Base-by-base conservation (phyloP, 257 asterid species). In the Mitragyna speciosa region DNA sequence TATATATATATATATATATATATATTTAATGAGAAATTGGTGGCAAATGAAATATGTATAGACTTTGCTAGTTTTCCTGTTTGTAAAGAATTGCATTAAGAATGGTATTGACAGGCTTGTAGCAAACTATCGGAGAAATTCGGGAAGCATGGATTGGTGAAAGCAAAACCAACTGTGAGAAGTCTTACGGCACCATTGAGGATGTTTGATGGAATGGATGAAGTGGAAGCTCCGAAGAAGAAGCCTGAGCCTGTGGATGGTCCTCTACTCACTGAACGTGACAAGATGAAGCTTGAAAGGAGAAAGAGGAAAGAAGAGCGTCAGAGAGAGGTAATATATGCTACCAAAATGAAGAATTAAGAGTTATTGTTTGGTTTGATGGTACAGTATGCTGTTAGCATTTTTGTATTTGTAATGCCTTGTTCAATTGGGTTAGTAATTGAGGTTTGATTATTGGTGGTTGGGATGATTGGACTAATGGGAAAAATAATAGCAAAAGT, bases 201-300 rank as follows among this genome's bases (percentile, higher is more conserved):
- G 89, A 95, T 95, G 99, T 89, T 71, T 80, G 99, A 95, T 82
- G 99, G 99, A 72, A 90, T 95, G 99, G 98, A 95, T 85, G 98
- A 93, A 85, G 88, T 76, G 82, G 93, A 86, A 82, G 95, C 89
- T 84, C 94, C 97, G 89, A 93, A 91, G 84, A 95, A 93, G 88
- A 90, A 93, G 81, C 92, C 90, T 22, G 99, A 95, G 85, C 97
- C 97, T n/a, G 91, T 92, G 81, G 99, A 95, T 84, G 99, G 99
- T 76, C 98, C 98, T 66, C 81, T 95, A 75, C 89, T 95, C 83
- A 93, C 99, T 69, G 98, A 95, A 85, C 97, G 99, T 77, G 99
- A 95, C 86, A 91, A 91, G 84, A 84, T 95, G 92, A 95, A 95
- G 87, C 76, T 95, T 48, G 99, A 95, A 77, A 93, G 99, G 91